A percentile compares a stretch with the other conserved stretches of the same genome.
phyloP scores from a whole-genome alignment of 768 basidiomycete species.

The Clitopilus hobsonii region DNA sequence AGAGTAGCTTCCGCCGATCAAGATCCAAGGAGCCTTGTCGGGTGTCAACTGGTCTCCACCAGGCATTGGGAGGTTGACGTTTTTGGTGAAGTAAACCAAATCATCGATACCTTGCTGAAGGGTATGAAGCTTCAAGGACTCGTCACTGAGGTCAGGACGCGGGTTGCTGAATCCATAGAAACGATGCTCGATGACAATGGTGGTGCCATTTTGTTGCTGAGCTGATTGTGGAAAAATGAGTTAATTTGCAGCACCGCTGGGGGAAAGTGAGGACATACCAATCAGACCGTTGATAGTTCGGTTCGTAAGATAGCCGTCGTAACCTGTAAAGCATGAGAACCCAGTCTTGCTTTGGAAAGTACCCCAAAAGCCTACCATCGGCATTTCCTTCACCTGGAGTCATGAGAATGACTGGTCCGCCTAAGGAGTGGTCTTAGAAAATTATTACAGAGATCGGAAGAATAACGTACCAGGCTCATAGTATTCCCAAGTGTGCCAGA shows the following conservation, averaged over 20 bases:
- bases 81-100: constrained; percentile 64
- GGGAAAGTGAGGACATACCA: constrained; percentile 21
- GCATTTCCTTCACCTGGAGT: constrained; percentile 68
- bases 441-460: not conserved
- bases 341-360: not conserved
- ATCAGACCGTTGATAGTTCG: constrained; percentile 57
- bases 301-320: constrained; percentile 59
- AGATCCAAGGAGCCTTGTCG: constrained; percentile 44
- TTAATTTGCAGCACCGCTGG: not conserved
- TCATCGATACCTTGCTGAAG: constrained; percentile 76
- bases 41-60: constrained; percentile 59
- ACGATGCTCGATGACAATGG: constrained; percentile 65
- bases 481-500: constrained; percentile 65
- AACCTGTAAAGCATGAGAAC: constrained; percentile 24
- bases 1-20: constrained; percentile 48
- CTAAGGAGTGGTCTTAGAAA: constrained; percentile 19
- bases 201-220: constrained; percentile 59
- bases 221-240: constrained; percentile 25
- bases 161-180: constrained; percentile 79
- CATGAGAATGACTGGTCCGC: constrained; percentile 56
- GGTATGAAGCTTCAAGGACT: constrained; percentile 56
- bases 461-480: constrained; percentile 42
- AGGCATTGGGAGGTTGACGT: constrained; percentile 63
- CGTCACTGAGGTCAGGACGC: constrained; percentile 49
- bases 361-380: constrained; percentile 21